Evolutionary conservation across 1,139 yeast genomes (phyloP), one percentile per base, ranked within the genome.

Genomic region (Zygosaccharomyces pseudobailii): DNA sequence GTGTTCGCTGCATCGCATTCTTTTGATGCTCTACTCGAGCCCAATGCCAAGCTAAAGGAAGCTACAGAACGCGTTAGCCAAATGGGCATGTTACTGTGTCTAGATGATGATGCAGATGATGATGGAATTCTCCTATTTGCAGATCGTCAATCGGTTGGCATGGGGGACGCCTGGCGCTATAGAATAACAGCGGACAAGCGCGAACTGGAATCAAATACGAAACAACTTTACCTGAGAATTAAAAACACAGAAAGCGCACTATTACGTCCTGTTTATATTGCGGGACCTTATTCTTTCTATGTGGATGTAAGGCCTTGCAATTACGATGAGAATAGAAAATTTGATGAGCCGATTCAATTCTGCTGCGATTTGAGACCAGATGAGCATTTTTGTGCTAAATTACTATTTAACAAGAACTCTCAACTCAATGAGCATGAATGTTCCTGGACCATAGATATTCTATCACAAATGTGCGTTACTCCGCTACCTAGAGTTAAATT

Each of bases 211-310:
- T 5, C 32, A 4, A 55, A 57, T 0, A 49, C 51, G 17, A 49
- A 52, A 17, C 53, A 49, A n/a, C 34, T 49, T 27, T 42, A 43
- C 13, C 38, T 79, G 31, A 67, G 79, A 22, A 63, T 80, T 31
- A 76, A 75, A 54, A 81, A 81, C 60, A 65, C 68, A 22, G 85
- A 80, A 55, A 70, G 65, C 37, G 65, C 79, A 1, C 56, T 76
- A 6, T 68, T 80, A 21, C 62, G 83, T 40, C 82, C 86, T 2
- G 69, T 80, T 31, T 82, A 79, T 55, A 57, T 80, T 28, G 75
- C 78, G 30, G 86, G 87, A 0, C 87, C 87, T 0, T 80, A 79
- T 55, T 70, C 79, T 3, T 63, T 80, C 22, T 81, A 81, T 55
- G 73, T 80, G 49, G 85, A 80, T 61, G 77, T 80, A 4, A 71